Evolutionary conservation across 768 basidiomycete species (phyloP).

Genomic region (Amanita muscaria): DNA sequence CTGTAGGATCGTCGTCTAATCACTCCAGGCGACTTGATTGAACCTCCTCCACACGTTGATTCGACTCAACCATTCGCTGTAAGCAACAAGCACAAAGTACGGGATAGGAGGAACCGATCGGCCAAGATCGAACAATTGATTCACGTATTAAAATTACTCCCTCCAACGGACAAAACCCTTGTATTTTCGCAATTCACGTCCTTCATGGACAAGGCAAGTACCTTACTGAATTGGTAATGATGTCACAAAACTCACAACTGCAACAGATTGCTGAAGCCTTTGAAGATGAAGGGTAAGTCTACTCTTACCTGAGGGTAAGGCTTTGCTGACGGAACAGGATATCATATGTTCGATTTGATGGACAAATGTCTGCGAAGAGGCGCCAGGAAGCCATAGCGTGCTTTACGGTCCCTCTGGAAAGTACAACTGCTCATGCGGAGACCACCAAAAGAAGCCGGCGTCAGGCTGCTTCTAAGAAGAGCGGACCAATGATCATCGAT

Average conservation of each 20-base stretch:
- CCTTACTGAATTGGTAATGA: too few species aligned
- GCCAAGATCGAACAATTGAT: conserved; percentile 82
- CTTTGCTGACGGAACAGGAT: conserved; percentile 36
- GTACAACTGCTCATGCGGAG: conserved; percentile 7
- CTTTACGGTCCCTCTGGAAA: conserved; percentile 62
- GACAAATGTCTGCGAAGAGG: conserved; percentile 72
- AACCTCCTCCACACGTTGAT: conserved; percentile 58
- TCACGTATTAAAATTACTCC: conserved; percentile 61
- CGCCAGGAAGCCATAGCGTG: conserved; percentile 69
- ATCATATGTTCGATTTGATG: conserved; percentile 74
- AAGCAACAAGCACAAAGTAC: conserved; percentile 30
- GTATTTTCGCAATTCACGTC: conserved; percentile 89
- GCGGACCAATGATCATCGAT: too few species aligned
- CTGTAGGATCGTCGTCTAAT: conserved; percentile 64
- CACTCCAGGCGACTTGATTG: conserved; percentile 44
- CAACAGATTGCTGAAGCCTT: conserved; percentile 65
- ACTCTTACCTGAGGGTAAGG: neutral
- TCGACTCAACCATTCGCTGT: conserved; percentile 49
- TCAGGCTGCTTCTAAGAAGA: too few species aligned
- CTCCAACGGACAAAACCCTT: conserved; percentile 64
- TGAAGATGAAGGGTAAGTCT: conserved; percentile 50
- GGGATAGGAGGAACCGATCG: conserved; percentile 49
- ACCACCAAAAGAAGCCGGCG: neutral
- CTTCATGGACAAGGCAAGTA: conserved; percentile 65
- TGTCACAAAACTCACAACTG: conserved; percentile 3